phyloP scores from a whole-genome alignment of 2,329 filamentous ascomycete species.

The Tricladium varicosporioides region DNA sequence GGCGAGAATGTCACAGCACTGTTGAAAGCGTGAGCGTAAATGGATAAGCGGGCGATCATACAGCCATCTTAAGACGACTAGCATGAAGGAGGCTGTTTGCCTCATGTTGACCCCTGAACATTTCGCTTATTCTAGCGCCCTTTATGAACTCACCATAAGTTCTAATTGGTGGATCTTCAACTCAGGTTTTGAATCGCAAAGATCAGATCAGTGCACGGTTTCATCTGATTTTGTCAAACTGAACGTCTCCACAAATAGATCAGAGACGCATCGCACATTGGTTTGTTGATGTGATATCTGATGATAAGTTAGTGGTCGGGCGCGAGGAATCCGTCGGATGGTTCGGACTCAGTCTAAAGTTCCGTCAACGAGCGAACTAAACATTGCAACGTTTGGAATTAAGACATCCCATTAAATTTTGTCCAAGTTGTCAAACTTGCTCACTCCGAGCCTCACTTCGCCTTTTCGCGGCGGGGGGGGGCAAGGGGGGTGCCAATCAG shows the following conservation, averaged over 20 bases:
- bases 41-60: conserved; percentile 4
- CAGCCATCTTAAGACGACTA: background rate
- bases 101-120: too few relatives aligned
- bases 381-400: background rate
- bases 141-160: background rate
- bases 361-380: background rate
- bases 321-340: background rate
- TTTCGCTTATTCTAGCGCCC: too few relatives aligned
- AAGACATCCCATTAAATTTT: background rate
- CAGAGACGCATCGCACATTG: background rate
- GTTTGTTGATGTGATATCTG: background rate
- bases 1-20: background rate
- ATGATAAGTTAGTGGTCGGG: background rate
- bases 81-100: background rate
- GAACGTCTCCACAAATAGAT: background rate
- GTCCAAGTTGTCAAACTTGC: background rate
- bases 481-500: too few relatives aligned
- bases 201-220: background rate
- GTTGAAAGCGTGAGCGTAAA: background rate
- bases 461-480: too few relatives aligned
- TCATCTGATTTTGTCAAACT: conserved; percentile 3
- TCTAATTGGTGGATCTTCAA: conserved; percentile 1
- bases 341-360: background rate
- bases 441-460: too few relatives aligned
- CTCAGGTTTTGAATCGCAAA: background rate